phyloP scores from a whole-genome alignment of 257 asterid genomes.

The Anisodus acutangulus region DNA sequence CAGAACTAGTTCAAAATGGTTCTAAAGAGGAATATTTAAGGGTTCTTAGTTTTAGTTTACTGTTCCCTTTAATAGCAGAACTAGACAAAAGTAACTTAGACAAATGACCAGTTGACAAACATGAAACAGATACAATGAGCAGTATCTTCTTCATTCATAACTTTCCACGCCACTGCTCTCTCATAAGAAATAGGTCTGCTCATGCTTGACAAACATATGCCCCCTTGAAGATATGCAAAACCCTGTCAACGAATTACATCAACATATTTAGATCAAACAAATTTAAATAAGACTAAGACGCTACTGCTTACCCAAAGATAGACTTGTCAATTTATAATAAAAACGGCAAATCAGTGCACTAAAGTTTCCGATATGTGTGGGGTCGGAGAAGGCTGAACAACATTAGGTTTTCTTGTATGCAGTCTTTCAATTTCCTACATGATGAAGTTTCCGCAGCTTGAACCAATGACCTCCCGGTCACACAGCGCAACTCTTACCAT shows the following conservation, averaged over 20 bases:
- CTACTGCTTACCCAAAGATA: background rate
- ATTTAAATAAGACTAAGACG: background rate
- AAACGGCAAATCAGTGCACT: background rate
- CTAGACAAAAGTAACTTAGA: constrained; percentile 37
- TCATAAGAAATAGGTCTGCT: constrained; percentile 89
- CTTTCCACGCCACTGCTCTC: constrained; percentile 97
- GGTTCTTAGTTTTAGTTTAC: constrained; percentile 8
- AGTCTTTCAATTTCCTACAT: too few relatives aligned
- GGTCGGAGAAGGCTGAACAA: too few relatives aligned
- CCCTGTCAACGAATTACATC: constrained; percentile 50
- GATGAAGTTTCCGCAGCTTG: too few relatives aligned
- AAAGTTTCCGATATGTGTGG: background rate
- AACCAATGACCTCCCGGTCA: background rate
- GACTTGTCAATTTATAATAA: background rate
- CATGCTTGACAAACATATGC: constrained; percentile 93
- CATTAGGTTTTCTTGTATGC: too few relatives aligned
- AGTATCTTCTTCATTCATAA: constrained; percentile 66
- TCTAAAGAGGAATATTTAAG: background rate
- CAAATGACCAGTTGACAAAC: constrained; percentile 89
- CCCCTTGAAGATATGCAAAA: constrained; percentile 80
- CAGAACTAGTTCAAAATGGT: constrained; percentile 18
- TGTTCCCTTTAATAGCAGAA: background rate
- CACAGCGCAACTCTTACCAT: background rate
- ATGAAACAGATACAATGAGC: constrained; percentile 80
- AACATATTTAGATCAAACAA: background rate